These are phyloP conservation scores for Eremothecium cymbalariae DNA, from an alignment of 1,139 yeast species.

Conservation along the genomic window DNA sequence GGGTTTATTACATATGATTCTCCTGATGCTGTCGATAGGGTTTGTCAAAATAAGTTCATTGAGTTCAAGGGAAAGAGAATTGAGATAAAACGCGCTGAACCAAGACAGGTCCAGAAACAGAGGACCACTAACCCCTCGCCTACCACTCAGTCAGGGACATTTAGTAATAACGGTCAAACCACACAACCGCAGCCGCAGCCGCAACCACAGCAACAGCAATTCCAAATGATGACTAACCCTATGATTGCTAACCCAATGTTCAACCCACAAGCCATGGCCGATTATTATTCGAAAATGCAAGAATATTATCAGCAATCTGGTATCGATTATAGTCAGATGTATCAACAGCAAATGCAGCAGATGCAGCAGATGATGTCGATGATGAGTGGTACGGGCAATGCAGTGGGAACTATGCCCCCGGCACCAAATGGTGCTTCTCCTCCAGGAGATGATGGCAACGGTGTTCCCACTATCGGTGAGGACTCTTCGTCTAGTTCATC, in stretches of 20 bases:
- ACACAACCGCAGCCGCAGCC: slow-evolving; percentile 17
- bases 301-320: slow-evolving; percentile 53
- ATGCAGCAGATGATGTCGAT: slow-evolving; percentile 46
- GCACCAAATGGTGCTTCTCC: slow-evolving; percentile 23
- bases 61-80: slow-evolving; percentile 82
- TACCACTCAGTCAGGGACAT: neutral
- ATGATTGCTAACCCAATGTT: slow-evolving; percentile 54
- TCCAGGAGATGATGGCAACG: slow-evolving; percentile 24
- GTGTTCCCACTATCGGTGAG: slow-evolving; percentile 28
- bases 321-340: slow-evolving; percentile 33
- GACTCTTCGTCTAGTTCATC: slow-evolving; percentile 5
- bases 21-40: slow-evolving; percentile 91
- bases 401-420: slow-evolving; percentile 24
- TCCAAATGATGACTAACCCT: slow-evolving; percentile 29
- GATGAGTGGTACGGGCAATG: slow-evolving; percentile 46
- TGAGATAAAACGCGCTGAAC: slow-evolving; percentile 98
- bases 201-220: slow-evolving; percentile 16
- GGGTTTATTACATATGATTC: slow-evolving; percentile 96
- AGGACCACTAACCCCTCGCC: slow-evolving; percentile 22
- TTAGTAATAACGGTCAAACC: slow-evolving; percentile 12
- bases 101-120: slow-evolving; percentile 56
- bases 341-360: slow-evolving; percentile 41
- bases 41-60: slow-evolving; percentile 73
- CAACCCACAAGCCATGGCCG: slow-evolving; percentile 81
- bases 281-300: slow-evolving; percentile 81